phyloP scores from a whole-genome alignment of 2,329 filamentous ascomycete genomes.

The Penicillium italicum region DNA sequence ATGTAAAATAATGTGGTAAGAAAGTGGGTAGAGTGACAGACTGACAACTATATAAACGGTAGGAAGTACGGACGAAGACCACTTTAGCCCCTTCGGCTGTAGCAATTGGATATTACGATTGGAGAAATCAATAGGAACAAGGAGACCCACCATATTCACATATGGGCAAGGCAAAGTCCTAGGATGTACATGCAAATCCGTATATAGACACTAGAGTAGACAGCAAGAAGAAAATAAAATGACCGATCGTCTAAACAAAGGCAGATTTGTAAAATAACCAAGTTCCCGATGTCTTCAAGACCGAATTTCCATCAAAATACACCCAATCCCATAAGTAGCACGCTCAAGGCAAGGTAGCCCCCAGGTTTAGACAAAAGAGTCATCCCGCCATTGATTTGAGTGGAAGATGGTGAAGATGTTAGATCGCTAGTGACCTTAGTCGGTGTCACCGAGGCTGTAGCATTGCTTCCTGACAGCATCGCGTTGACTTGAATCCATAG shows the following conservation, averaged over 20 bases:
- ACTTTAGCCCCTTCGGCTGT: background rate
- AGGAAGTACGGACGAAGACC: background rate
- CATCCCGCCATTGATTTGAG: background rate
- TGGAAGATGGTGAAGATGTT: background rate
- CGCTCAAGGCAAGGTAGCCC: background rate
- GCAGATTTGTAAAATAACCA: background rate
- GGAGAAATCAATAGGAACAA: background rate
- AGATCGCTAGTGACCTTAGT: background rate
- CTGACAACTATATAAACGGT: background rate
- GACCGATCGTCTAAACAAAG: background rate
- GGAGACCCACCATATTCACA: background rate
- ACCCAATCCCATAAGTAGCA: background rate
- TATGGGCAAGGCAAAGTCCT: background rate
- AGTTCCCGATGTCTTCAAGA: background rate
- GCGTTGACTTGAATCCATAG: slow-evolving; percentile 16
- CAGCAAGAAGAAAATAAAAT: no score
- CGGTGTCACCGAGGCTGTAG: background rate
- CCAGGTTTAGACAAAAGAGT: background rate
- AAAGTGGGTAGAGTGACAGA: background rate
- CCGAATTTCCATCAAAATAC: background rate
- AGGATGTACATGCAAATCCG: background rate
- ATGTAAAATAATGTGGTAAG: background rate
- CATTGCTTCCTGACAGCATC: background rate
- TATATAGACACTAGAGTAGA: no score
- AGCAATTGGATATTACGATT: background rate